Conservation (phyloP, 345 rosid species). For the Populus davidiana region DNA sequence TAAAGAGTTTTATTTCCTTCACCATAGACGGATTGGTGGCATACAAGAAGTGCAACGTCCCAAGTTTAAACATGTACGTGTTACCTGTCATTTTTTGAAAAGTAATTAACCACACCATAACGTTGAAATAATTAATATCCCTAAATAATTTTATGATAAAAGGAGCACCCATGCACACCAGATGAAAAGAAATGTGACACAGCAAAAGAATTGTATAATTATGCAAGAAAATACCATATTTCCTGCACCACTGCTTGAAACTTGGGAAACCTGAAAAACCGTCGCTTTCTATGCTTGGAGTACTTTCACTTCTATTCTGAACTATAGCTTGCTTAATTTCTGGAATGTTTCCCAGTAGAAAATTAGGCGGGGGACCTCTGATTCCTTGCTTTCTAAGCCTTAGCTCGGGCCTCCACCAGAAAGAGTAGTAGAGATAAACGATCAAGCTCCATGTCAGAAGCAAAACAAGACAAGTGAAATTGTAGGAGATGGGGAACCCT, state of each 20-base stretch:
- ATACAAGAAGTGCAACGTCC: slow-evolving; percentile 19
- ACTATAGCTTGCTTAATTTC: slow-evolving; percentile 11
- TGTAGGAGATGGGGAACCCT: too few relatives aligned
- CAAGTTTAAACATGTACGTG: slow-evolving; percentile 18
- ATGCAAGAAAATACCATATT: too few relatives aligned
- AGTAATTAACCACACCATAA: background rate
- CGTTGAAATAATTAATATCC: background rate
- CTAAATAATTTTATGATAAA: too few relatives aligned
- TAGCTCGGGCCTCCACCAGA: slow-evolving; percentile 2
- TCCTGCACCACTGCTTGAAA: too few relatives aligned
- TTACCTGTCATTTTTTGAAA: background rate
- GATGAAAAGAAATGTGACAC: background rate
- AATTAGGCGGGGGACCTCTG: slow-evolving; percentile 22
- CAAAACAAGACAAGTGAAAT: background rate
- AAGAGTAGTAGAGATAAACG: background rate
- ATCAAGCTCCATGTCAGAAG: background rate
- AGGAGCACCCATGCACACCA: slow-evolving; percentile 2
- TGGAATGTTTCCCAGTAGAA: slow-evolving; percentile 17
- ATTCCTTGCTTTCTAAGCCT: slow-evolving; percentile 22
- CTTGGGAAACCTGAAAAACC: too few relatives aligned
- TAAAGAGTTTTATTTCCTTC: slow-evolving; percentile 27
- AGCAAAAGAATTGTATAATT: background rate
- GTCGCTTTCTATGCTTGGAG: background rate
- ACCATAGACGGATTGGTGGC: slow-evolving; percentile 19
- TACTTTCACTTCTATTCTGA: too few relatives aligned